Percentiles rank a stretch among this genome's conserved stretches.
phyloP scores from a whole-genome alignment of 768 basidiomycete genomes.

The Lactifluus echinatus region DNA sequence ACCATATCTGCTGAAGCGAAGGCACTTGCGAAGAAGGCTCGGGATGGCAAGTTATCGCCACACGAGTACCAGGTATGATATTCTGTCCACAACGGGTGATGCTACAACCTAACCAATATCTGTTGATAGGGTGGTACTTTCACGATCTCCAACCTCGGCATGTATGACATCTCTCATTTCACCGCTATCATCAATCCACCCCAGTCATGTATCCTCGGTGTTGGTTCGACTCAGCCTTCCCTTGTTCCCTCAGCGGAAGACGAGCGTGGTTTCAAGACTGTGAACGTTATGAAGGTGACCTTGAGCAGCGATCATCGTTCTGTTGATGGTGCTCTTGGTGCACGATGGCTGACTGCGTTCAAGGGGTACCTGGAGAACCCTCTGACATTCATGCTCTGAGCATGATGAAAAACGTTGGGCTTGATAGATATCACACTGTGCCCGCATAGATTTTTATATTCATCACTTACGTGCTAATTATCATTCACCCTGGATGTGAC shows the following conservation, averaged over 20 bases:
- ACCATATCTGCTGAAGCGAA: constrained; percentile 91
- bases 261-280: constrained; percentile 91
- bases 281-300: constrained; percentile 91
- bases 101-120: background rate
- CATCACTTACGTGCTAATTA: constrained; percentile 16
- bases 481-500: background rate
- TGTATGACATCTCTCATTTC: constrained; percentile 93
- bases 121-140: constrained; percentile 80
- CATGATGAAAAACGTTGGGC: constrained; percentile 6
- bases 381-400: constrained; percentile 89
- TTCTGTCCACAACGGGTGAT: constrained; percentile 6
- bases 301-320: constrained; percentile 92
- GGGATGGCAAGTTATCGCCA: constrained; percentile 92
- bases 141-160: constrained; percentile 98
- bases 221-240: constrained; percentile 81
- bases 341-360: constrained; percentile 88
- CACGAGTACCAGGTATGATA: constrained; percentile 81
- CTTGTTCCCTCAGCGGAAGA: constrained; percentile 81
- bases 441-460: constrained; percentile 18
- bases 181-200: constrained; percentile 99
- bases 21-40: constrained; percentile 86
- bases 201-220: constrained; percentile 95
- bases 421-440: background rate
- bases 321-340: constrained; percentile 93
- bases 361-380: constrained; percentile 97